phyloP scores from a whole-genome alignment of 1,284 basidiomycete species.

The Rhodotorula mucilaginosa region DNA sequence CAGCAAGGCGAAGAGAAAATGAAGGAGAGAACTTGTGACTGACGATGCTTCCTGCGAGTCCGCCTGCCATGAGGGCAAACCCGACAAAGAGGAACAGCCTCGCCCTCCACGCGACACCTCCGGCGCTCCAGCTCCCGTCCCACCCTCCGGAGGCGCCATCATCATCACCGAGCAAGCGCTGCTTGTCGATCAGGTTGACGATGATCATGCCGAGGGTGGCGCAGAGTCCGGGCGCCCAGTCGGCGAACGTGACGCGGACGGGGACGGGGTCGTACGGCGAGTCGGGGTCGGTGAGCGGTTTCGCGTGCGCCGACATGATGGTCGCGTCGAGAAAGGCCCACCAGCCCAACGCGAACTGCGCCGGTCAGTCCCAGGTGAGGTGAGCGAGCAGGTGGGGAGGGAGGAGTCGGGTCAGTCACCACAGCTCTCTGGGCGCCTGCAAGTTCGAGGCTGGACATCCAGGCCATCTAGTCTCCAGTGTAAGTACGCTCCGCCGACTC shows the following conservation, averaged over 20 bases:
- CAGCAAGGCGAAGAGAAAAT: background rate
- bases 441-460: no score
- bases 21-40: slow-evolving; percentile 44
- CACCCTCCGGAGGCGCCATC: background rate
- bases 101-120: slow-evolving; percentile 83
- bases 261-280: slow-evolving; percentile 65
- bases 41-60: slow-evolving; percentile 87
- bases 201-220: slow-evolving; percentile 91
- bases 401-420: background rate
- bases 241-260: slow-evolving; percentile 68
- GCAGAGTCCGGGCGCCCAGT: slow-evolving; percentile 93
- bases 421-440: background rate
- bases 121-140: slow-evolving; percentile 57
- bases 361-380: background rate
- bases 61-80: slow-evolving; percentile 94
- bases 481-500: slow-evolving; percentile 48
- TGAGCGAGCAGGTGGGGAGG: background rate
- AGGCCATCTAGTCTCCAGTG: no score
- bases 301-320: slow-evolving; percentile 63
- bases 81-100: slow-evolving; percentile 88
- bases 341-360: slow-evolving; percentile 83
- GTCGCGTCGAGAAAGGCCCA: slow-evolving; percentile 96
- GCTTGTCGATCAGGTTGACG: slow-evolving; percentile 93
- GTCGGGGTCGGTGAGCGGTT: slow-evolving; percentile 52
- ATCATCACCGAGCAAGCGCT: slow-evolving; percentile 77